Conservation (phyloP, 257 asterid species). For the Gentiana straminea region DNA sequence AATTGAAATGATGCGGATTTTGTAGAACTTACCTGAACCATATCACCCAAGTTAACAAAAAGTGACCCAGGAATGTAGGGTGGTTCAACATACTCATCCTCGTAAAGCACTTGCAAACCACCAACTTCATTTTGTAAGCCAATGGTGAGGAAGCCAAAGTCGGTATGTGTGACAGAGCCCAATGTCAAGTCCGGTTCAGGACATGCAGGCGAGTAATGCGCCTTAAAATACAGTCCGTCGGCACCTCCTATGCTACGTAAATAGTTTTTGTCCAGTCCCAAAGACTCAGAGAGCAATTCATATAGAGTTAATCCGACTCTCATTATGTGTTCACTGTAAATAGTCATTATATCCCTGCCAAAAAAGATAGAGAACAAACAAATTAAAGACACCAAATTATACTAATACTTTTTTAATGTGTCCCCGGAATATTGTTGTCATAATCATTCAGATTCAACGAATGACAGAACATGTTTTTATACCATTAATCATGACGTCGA, state of each 20-base stretch:
- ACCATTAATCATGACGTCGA: too few species aligned
- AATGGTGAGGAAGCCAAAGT: slow-evolving; percentile 30
- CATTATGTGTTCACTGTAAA: slow-evolving; percentile 23
- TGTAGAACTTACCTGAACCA: slow-evolving; percentile 21
- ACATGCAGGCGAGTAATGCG: slow-evolving; percentile 42
- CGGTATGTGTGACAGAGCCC: slow-evolving; percentile 24
- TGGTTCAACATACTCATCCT: slow-evolving; percentile 34
- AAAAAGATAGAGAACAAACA: too few species aligned
- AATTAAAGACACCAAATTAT: too few species aligned
- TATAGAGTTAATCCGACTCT: slow-evolving; percentile 21
- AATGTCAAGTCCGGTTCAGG: slow-evolving; percentile 40
- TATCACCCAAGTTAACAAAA: slow-evolving; percentile 35
- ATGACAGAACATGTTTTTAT: too few species aligned
- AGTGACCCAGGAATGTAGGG: slow-evolving; percentile 34
- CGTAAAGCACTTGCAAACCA: slow-evolving; percentile 40
- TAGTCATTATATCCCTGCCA: slow-evolving; percentile 14
- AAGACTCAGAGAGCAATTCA: slow-evolving; percentile 29
- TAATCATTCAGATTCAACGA: too few species aligned
- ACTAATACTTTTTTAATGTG: too few species aligned
- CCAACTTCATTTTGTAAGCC: slow-evolving; percentile 32
- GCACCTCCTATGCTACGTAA: slow-evolving; percentile 33
- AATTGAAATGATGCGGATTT: background rate
- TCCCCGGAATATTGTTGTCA: too few species aligned
- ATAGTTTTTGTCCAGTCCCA: slow-evolving; percentile 25
- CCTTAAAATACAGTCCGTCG: slow-evolving; percentile 14